Base-by-base conservation (phyloP, 352 stramenopile species). In the Globisporangium solare region DNA sequence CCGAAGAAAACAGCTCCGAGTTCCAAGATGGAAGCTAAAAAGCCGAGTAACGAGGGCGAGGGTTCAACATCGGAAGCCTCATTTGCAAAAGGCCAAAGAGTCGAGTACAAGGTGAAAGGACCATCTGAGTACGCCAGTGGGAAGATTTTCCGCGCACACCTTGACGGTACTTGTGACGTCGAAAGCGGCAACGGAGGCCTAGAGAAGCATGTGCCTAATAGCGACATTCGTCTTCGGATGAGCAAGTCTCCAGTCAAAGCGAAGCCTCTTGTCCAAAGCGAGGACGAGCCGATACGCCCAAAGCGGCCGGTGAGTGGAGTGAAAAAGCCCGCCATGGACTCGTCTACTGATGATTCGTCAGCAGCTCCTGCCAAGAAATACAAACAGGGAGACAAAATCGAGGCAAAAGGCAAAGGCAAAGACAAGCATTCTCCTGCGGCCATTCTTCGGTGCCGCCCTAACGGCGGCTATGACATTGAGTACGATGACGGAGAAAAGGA, bases 401-500 rank as follows among this genome's bases (percentile, higher is more conserved):
- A 83, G 50, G 74, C 74, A 4, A 66, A 68, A 31, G 90, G 81
- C 52, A 73, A 79, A 20, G 86, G 79, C 13, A 64, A 73, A 54
- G 60, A 69, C 17, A 76, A 61, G 15, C 94, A 71, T 47, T 87
- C 73, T 41, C 56, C 68, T 11, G 87, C 85, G 18, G 58, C 79
- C 11, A 66, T 88, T 27, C 45, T 63, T 55, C 69, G 76, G 1
- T 80, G 60, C 43, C 65, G 69, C 2, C 56, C 76, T n/a, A 82
- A 90, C 51, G 85, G 80, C 3, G 88, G 74, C 1, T 94, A 81
- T 56, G 75, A 88, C 53, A 83, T 93, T 45, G 64, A 83, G 47
- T 93, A 92, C 61, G 78, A 94, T 43, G 85, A 96, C 45, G 83
- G 86, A 18, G 81, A 91, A 35, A 74, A 72, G 35, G 79, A 88